Evolutionary conservation across 306 rosid species (phyloP).

Genomic region (Benincasa hispida): DNA sequence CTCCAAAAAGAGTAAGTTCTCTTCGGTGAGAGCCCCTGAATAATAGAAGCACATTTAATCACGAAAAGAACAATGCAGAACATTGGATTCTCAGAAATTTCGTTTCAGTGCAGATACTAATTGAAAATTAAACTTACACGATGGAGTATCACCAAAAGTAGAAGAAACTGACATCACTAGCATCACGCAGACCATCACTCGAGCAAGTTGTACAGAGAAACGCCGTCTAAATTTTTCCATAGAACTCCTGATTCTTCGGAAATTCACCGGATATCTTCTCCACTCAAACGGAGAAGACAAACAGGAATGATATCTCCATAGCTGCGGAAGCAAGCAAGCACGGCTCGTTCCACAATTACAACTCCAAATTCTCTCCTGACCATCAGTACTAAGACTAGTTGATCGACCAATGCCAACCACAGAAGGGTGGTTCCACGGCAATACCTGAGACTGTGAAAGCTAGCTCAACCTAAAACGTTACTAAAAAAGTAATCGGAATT

Average conservation of each 20-base stretch:
- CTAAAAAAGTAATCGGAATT: background rate
- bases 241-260: slow-evolving; percentile 16
- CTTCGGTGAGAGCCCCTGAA: slow-evolving; percentile 68
- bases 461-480: background rate
- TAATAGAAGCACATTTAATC: background rate
- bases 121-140: slow-evolving; percentile 38
- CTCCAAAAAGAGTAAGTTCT: slow-evolving; percentile 87
- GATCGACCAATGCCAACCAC: background rate
- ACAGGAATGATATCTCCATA: slow-evolving; percentile 15
- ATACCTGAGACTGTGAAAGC: background rate
- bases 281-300: slow-evolving; percentile 17
- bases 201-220: slow-evolving; percentile 28
- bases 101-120: background rate
- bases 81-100: background rate
- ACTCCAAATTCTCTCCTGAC: slow-evolving; percentile 3
- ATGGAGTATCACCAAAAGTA: slow-evolving; percentile 28
- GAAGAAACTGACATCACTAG: slow-evolving; percentile 60
- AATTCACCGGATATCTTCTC: slow-evolving; percentile 19
- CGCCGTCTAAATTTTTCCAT: slow-evolving; percentile 28
- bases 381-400: background rate
- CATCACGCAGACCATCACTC: slow-evolving; percentile 49
- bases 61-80: background rate
- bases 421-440: background rate
- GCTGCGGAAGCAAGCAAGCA: slow-evolving; percentile 20
- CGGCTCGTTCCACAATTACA: slow-evolving; percentile 9